Base-by-base conservation (phyloP, 805 yeast species). In the Zygosaccharomyces lentus region DNA sequence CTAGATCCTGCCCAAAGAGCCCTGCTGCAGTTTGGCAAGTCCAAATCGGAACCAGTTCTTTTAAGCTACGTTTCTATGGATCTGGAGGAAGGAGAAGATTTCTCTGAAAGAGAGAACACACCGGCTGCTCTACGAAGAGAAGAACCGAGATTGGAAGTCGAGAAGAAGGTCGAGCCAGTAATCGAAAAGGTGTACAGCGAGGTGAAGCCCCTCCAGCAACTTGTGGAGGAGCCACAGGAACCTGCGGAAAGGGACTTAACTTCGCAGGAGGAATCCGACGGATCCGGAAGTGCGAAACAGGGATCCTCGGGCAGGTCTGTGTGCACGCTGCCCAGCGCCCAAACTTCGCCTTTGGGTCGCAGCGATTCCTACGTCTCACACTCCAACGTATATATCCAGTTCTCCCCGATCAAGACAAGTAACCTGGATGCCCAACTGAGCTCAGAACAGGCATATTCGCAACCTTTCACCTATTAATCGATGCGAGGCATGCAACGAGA, bases 361-460 rank as follows among this genome's bases (percentile, higher is more conserved):
- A 30, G 46, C 8, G 30, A 42, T 9, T 41, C 51, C 4, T 37
- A 38, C 4, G 45, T 44, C 4, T 47, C 56, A 9, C 47, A 36
- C 24, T 31, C 43, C 6, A 37, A 42, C n/a, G 34, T 46, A 17
- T 43, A 37, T 23, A 41, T 61, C 13, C 63, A 61, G 23, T 46
- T 57, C 15, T 56, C 64, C 1, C 65, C 66, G 23, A 43, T 54
- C n/a, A 62, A 56, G 43, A 35, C 61, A 1, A 45, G 48, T 7
- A 41, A 43, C 25, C 17, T 51, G 6, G 53, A 50, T 6, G 55
- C 57, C 1, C 54, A 57, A 34, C 46, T 62, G 8, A 58, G 56
- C 25, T 56, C 55, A 8, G 62, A 57, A 39, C 59, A 61, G 42
- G 67, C 61, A 7, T 60, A 59, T 41, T 59, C 67, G 3, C 65